phyloP scores from a whole-genome alignment of 2,329 filamentous ascomycete species.

The Colletotrichum chlorophyti region DNA sequence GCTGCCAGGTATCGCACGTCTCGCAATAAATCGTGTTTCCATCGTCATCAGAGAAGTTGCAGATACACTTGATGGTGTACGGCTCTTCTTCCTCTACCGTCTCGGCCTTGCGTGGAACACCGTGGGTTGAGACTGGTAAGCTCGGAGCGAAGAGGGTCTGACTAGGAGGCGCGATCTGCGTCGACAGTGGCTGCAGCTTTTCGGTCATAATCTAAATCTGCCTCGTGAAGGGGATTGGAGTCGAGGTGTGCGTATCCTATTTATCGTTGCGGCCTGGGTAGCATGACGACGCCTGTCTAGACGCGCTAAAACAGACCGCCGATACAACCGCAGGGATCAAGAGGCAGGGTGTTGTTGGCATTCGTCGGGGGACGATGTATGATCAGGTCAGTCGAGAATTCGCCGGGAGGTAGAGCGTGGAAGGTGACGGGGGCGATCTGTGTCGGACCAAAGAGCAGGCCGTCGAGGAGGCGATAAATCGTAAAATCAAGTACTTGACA shows the following conservation, averaged over 20 bases:
- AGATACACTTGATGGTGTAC: constrained; percentile 98
- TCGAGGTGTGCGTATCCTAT: constrained; percentile 46
- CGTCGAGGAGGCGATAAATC: constrained; percentile 3
- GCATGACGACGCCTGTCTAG: constrained; percentile 64
- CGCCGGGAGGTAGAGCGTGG: neutral
- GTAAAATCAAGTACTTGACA: neutral
- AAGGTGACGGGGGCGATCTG: constrained; percentile 11
- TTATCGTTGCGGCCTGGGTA: constrained; percentile 60
- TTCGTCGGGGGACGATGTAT: constrained; percentile 14
- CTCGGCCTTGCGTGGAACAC: constrained; percentile 56
- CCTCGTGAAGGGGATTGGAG: constrained; percentile 48
- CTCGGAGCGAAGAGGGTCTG: constrained; percentile 52
- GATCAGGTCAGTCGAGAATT: constrained; percentile 4
- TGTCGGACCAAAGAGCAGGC: constrained; percentile 1
- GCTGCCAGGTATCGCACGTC: constrained; percentile 95
- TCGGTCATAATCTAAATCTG: constrained; percentile 68
- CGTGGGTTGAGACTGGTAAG: constrained; percentile 45
- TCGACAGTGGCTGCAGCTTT: constrained; percentile 58
- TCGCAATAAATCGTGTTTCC: constrained; percentile 98
- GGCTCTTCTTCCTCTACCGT: constrained; percentile 75
- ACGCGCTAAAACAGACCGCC: constrained; percentile 40
- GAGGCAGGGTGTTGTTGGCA: constrained; percentile 11
- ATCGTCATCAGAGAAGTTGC: constrained; percentile 91
- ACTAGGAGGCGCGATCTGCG: constrained; percentile 63
- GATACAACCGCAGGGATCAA: constrained; percentile 11